Base-by-base conservation (phyloP, 495 filamentous ascomycete species). In the Neohortaea acidophila region DNA sequence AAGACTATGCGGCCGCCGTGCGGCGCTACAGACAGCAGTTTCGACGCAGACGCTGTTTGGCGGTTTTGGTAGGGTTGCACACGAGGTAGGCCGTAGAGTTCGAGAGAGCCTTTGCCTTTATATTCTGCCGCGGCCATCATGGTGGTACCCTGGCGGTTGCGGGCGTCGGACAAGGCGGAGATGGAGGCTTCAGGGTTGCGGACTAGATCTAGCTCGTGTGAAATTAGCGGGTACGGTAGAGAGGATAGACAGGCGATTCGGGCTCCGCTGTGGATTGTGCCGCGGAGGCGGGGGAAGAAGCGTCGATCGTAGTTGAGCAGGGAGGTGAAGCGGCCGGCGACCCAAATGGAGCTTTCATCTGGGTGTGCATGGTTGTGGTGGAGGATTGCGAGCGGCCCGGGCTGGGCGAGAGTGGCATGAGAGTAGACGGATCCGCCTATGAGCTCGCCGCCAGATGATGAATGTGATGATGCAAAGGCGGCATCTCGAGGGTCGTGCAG, bases 111-210 rank as follows among this genome's bases (percentile, higher is more conserved):
- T 51, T 86, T 79, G 14, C 82, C 84, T 42, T 91, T 91, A 59
- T 96, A 96, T 54, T 92, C 84, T n/a, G 85, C 87, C 41, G 79
- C 81, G 13, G 85, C 84, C 23, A 87, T 72, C 27, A 96, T 59
- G 4, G 72, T 79, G 36, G 73, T 64, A 2, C 69, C 66, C 7
- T 60, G 61, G 5, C 48, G 43, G 23, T 29, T 58, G 46, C 75
- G 75, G 26, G 65, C 63, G 32, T 59, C 61, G 11, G 51, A 54
- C 1, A 75, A 55, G 38, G 69, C 62, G 19, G 69, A 64, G 39
- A 74, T 33, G 23, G 68, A 58, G 42, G 72, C 53, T 3, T 36
- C 28, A 2, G 48, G 65, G 39, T 60, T 54, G 13, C 65, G 64
- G 17, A 73, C 63, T 1, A 73, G 55, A 38, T 76, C 68, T 39